Conservation (phyloP, 768 basidiomycete species). For the Tephrocybe sp. region DNA sequence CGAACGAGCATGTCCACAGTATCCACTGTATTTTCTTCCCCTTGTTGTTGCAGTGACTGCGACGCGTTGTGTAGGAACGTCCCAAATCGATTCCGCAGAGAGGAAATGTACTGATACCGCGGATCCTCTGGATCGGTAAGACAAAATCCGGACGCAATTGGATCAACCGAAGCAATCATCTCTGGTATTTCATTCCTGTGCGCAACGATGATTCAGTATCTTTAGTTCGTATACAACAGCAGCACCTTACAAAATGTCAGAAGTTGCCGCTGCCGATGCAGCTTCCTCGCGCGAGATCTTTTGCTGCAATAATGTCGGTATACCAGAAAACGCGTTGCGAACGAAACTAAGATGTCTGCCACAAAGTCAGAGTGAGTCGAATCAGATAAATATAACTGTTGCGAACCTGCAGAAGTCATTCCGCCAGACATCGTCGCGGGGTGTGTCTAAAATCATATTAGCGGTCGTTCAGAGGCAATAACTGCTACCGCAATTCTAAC, state of each 20-base stretch:
- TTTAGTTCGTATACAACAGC: background rate
- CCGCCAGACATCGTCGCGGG: slow-evolving; percentile 65
- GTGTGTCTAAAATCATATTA: slow-evolving; percentile 27
- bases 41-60: slow-evolving; percentile 61
- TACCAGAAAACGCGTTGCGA: slow-evolving; percentile 71
- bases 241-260: slow-evolving; percentile 63
- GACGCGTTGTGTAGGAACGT: slow-evolving; percentile 71
- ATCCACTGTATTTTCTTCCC: slow-evolving; percentile 80
- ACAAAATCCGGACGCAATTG: slow-evolving; percentile 64
- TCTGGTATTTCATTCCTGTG: slow-evolving; percentile 71
- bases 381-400: background rate
- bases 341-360: slow-evolving; percentile 66
- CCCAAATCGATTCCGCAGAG: slow-evolving; percentile 61
- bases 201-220: background rate
- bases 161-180: slow-evolving; percentile 65
- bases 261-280: slow-evolving; percentile 39
- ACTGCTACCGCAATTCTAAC: slow-evolving; percentile 27
- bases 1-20: slow-evolving; percentile 70
- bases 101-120: slow-evolving; percentile 56
- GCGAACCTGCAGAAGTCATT: slow-evolving; percentile 82
- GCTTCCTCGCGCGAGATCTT: slow-evolving; percentile 48
- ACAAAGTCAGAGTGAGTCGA: background rate
- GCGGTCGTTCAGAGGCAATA: background rate
- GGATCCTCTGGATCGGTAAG: slow-evolving; percentile 64
- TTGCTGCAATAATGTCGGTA: slow-evolving; percentile 64